A percentile compares a stretch with the other conserved stretches of the same genome.
Evolutionary conservation across 2,329 filamentous ascomycete genomes (phyloP).

Genomic region (Penicillium sclerotigenum): DNA sequence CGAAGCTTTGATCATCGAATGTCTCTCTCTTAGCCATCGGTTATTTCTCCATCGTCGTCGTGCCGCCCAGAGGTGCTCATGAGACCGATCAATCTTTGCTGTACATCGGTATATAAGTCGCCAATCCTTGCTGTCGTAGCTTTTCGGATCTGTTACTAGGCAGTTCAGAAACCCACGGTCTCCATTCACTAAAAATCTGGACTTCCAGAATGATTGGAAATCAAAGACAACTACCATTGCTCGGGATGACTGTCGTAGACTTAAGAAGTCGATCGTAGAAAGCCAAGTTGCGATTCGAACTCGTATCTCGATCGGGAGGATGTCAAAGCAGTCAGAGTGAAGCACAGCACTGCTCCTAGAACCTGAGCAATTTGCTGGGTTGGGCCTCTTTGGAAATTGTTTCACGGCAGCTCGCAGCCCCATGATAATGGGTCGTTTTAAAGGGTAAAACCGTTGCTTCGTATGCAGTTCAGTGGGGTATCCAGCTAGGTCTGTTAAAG

Average conservation of each 20-base stretch:
- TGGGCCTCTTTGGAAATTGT: not conserved
- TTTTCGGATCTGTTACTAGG: not conserved
- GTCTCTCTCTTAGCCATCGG: conserved; percentile 5
- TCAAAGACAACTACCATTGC: conserved; percentile 9
- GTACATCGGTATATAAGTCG: conserved; percentile 5
- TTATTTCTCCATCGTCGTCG: conserved; percentile 4
- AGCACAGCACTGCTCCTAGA: not conserved
- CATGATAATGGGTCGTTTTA: not conserved
- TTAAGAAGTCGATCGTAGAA: conserved; percentile 6
- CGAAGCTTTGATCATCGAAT: not conserved
- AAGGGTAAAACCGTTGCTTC: not conserved
- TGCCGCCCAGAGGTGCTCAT: not conserved
- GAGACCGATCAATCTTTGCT: not conserved
- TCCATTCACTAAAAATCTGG: not conserved
- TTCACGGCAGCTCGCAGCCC: not conserved
- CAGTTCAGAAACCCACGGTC: conserved; percentile 1
- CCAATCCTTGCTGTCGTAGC: not conserved
- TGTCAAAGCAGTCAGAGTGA: not conserved
- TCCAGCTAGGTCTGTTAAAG: not conserved
- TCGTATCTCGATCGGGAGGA: conserved; percentile 5
- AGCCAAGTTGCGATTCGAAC: not conserved
- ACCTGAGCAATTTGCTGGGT: not conserved
- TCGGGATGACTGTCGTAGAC: conserved; percentile 1
- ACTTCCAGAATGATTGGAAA: conserved; percentile 2
- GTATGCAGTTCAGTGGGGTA: fast-evolving